Percentiles rank a stretch among this genome's conserved stretches.
These are phyloP conservation scores for Citrullus mucosospermus DNA, from an alignment of 306 rosid species.

Conservation along the genomic window DNA sequence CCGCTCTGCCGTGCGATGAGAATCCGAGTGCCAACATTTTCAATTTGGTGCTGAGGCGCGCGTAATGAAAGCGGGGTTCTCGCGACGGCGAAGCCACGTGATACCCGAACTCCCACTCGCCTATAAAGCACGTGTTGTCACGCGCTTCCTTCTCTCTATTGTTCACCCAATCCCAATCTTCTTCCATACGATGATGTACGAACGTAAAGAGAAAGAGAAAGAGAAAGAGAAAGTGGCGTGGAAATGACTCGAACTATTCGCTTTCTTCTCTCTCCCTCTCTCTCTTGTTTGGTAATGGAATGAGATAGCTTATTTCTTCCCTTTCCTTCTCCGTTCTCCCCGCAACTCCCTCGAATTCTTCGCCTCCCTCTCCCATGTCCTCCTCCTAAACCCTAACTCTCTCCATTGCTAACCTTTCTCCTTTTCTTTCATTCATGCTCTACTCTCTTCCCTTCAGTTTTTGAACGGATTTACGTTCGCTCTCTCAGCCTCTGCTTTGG, in stretches of 20 bases:
- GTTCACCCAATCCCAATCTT: neutral
- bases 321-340: slow-evolving; percentile 1
- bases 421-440: neutral
- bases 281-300: neutral
- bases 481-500: neutral
- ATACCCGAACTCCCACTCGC: neutral
- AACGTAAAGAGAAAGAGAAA: neutral
- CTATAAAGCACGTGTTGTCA: neutral
- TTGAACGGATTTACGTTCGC: neutral
- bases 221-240: slow-evolving; percentile 22
- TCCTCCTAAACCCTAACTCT: slow-evolving; percentile 17
- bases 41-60: neutral
- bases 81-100: neutral
- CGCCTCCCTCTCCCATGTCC: slow-evolving; percentile 24
- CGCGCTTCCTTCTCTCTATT: neutral
- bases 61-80: neutral
- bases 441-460: neutral
- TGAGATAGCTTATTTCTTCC: neutral
- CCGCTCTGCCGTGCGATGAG: neutral
- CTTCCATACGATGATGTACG: neutral
- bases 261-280: slow-evolving; percentile 1
- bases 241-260: slow-evolving; percentile 23
- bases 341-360: slow-evolving; percentile 22
- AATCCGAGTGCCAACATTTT: neutral
- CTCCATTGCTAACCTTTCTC: neutral